Evolutionary conservation across 2,329 filamentous ascomycete species (phyloP), one percentile per base, ranked within the genome.

Genomic region (Aspergillus pseudonomiae): DNA sequence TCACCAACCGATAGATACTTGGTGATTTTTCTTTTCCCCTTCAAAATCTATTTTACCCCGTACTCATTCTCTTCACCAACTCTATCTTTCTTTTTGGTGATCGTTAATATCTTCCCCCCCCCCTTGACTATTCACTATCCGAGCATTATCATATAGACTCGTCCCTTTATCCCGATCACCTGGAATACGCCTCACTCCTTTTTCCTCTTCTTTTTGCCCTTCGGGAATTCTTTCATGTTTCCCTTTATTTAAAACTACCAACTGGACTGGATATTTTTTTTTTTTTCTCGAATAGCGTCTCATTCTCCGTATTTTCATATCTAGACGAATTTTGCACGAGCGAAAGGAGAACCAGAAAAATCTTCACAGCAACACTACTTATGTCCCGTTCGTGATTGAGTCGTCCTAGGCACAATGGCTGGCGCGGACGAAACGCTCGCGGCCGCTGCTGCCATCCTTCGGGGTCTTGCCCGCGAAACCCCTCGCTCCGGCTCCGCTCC

Each of bases 371-470:
- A 19, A 58, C 52, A 28, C 60, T 64, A 66, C 67, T 63, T 68
- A 69, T 70, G 69, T 70, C 61, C 32, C 64, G 60, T 60, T 65
- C 63, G 66, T 67, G 59, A 70, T 68, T 68, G 60, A 73, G 63
- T 39, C 32, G 60, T 65, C 59, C 52, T 62, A 77, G 75, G 74
- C 75, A 80, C 70, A 70, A 83, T 83, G 81, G 76, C 80, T 78
- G 74, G 71, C 68, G 75, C 74, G 70, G 80, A 83, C 70, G 82
- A 82, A 67, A 82, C 81, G 63, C 74, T 84, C 68, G 75, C 77
- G 70, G 81, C 80, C 64, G 81, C 81, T 65, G 75, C 81, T 65
- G 77, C 73, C 66, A 76, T 84, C 59, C 68, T 84, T 53, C 80
- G 79, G 66, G 78, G 76, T 67, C 74, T 84, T 59, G 82, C 81